Evolutionary conservation across 352 stramenopile genomes (phyloP).

Genomic region (Phytophthora europaea): DNA sequence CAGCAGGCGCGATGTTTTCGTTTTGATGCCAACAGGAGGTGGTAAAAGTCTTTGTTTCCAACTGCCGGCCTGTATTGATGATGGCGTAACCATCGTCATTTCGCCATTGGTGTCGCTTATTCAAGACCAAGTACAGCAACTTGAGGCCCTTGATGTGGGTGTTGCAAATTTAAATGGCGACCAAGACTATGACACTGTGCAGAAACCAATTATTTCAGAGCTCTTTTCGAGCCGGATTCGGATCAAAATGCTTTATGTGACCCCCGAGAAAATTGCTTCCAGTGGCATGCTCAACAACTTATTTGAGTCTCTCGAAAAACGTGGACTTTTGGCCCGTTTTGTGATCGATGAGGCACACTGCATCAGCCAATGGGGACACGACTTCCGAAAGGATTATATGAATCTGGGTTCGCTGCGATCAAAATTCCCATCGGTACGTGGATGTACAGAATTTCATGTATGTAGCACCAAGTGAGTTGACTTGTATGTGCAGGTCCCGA

Average conservation of each 20-base stretch:
- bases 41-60: constrained; percentile 99
- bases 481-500: constrained; percentile 65
- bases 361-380: constrained; percentile 99
- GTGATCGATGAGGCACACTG: constrained; percentile 98
- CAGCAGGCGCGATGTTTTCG: constrained; percentile 95
- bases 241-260: constrained; percentile 99
- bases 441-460: background rate
- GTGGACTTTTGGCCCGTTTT: constrained; percentile 95
- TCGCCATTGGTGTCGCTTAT: constrained; percentile 99
- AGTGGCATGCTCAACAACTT: constrained; percentile 90
- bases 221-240: constrained; percentile 86
- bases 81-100: constrained; percentile 97
- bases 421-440: constrained; percentile 93
- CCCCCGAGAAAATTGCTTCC: constrained; percentile 97
- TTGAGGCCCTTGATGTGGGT: constrained; percentile 94
- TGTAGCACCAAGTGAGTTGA: background rate
- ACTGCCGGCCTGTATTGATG: constrained; percentile 88
- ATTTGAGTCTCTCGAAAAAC: constrained; percentile 81
- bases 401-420: constrained; percentile 92
- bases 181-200: constrained; percentile 88
- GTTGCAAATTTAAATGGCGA: constrained; percentile 89
- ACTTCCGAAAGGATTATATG: constrained; percentile 99
- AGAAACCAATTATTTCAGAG: constrained; percentile 89
- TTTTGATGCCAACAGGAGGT: constrained; percentile 99
- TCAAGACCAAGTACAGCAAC: constrained; percentile 98